These are phyloP conservation scores for Rosa rugosa DNA, from an alignment of 306 rosid genomes.

Conservation along the genomic window DNA sequence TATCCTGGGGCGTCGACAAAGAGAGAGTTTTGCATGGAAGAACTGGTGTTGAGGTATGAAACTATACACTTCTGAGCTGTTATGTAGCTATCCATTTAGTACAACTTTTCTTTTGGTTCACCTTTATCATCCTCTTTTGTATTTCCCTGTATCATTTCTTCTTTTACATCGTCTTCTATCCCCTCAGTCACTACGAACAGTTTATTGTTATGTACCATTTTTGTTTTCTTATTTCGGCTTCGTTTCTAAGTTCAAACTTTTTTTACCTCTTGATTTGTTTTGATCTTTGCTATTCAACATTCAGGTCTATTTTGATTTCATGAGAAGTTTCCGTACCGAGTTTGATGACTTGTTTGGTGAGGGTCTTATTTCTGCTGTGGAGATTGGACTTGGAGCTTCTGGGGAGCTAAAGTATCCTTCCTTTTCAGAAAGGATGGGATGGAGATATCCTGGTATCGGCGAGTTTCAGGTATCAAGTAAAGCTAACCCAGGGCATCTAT, in stretches of 20 bases:
- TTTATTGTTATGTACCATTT: neutral
- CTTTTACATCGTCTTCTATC: neutral
- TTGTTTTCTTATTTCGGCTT: neutral
- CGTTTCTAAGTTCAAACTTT: neutral
- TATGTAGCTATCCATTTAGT: neutral
- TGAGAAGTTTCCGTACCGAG: slow-evolving; percentile 96
- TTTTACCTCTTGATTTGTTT: neutral
- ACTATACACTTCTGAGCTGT: slow-evolving; percentile 8
- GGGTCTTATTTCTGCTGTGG: slow-evolving; percentile 77
- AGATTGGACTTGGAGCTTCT: slow-evolving; percentile 88
- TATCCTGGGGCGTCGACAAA: slow-evolving; percentile 94
- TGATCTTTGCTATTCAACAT: neutral
- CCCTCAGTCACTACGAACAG: neutral
- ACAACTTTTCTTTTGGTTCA: neutral
- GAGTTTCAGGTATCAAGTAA: slow-evolving; percentile 92
- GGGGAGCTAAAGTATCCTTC: slow-evolving; percentile 99
- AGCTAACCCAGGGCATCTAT: slow-evolving; percentile 7
- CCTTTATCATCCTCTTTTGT: neutral
- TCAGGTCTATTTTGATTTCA: slow-evolving; percentile 95
- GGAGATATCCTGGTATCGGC: slow-evolving; percentile 99
- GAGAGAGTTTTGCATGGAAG: slow-evolving; percentile 92
- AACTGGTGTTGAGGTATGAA: slow-evolving; percentile 88
- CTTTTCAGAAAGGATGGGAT: slow-evolving; percentile 85
- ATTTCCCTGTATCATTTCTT: neutral
- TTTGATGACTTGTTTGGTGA: slow-evolving; percentile 84